Evolutionary conservation across 2,329 filamentous ascomycete genomes (phyloP), one percentile per base, ranked within the genome.

Genomic region (Biscogniauxia mediterranea): DNA sequence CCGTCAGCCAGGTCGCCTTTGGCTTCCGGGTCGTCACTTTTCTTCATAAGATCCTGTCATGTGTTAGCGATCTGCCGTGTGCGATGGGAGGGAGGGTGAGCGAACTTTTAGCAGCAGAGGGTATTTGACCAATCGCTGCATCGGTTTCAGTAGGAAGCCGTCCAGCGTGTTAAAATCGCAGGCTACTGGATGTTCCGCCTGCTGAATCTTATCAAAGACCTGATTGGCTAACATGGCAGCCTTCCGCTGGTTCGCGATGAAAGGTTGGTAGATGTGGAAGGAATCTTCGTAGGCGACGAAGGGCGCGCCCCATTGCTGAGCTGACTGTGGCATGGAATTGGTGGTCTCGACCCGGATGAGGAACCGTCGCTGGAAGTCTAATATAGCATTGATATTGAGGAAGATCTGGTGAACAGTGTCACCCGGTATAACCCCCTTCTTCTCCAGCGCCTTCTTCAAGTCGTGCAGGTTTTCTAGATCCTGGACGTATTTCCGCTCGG

Each of bases 401-500:
- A 99, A 99, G 64, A 99, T 97, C 72, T 93, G 88, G 78, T 98
- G 93, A 21, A 97, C 89, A 9, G 89, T 86, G 74, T 99, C 95
- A 58, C 95, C 94, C 1, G 92, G 90, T 65, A 98, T 87, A 46
- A 92, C 87, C 46, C 93, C 93, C 67, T 89, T 93, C 73, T 96
- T 90, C 69, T 97, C 93, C 59, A 98, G 82, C 23, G 89, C 86
- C 77, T 92, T 94, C 79, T 97, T 98, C 72, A 98, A 84, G 55
- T 93, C 89, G 74, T 98, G 93, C 42, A 99, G 77, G 68, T 97
- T 94, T 75, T 98, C 94, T 57, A 99, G 79, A 79, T 99, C 95
- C 75, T 98, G 93, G 3, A 98, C 95, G 70, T 99, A 99, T 77
- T 97, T 97, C 64, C 95, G 89, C 77, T 99, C 95, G 1, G 94